Conservation (phyloP, 1,139 yeast species). For the Candida glucosophila region DNA sequence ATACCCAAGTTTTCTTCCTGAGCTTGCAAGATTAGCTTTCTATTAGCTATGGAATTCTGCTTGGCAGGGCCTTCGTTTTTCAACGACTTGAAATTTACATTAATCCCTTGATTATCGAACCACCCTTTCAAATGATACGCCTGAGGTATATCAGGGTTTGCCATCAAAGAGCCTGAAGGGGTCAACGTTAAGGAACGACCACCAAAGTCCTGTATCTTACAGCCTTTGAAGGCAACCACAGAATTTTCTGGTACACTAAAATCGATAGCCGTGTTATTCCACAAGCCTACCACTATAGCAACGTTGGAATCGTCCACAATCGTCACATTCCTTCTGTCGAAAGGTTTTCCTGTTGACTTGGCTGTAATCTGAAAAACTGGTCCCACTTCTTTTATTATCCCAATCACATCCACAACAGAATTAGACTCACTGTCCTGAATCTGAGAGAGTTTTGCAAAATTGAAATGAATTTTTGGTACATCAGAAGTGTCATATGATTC, state of each 20-base stretch:
- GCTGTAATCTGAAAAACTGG: slow-evolving; percentile 80
- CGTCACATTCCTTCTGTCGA: slow-evolving; percentile 80
- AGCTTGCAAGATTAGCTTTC: slow-evolving; percentile 62
- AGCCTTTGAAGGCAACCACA: slow-evolving; percentile 88
- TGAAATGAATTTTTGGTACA: slow-evolving; percentile 75
- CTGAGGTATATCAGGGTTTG: slow-evolving; percentile 85
- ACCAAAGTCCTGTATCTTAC: slow-evolving; percentile 79
- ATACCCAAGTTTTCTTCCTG: slow-evolving; percentile 64
- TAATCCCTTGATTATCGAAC: slow-evolving; percentile 76
- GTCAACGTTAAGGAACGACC: slow-evolving; percentile 82
- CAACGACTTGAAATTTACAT: slow-evolving; percentile 54
- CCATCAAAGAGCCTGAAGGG: slow-evolving; percentile 63
- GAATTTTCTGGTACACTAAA: slow-evolving; percentile 71
- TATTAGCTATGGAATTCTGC: slow-evolving; percentile 30
- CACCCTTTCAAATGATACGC: slow-evolving; percentile 88
- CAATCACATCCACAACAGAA: slow-evolving; percentile 75
- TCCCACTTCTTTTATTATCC: slow-evolving; percentile 69
- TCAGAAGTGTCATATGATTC: slow-evolving; percentile 56
- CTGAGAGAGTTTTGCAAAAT: slow-evolving; percentile 62
- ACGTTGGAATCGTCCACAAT: slow-evolving; percentile 81
- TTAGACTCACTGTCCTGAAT: slow-evolving; percentile 64
- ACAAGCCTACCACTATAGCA: slow-evolving; percentile 72
- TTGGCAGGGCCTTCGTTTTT: slow-evolving; percentile 27
- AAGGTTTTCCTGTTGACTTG: slow-evolving; percentile 84
- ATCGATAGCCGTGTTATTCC: slow-evolving; percentile 83